phyloP scores from a whole-genome alignment of 2,329 filamentous ascomycete genomes.

The Achaetomium macrosporum region DNA sequence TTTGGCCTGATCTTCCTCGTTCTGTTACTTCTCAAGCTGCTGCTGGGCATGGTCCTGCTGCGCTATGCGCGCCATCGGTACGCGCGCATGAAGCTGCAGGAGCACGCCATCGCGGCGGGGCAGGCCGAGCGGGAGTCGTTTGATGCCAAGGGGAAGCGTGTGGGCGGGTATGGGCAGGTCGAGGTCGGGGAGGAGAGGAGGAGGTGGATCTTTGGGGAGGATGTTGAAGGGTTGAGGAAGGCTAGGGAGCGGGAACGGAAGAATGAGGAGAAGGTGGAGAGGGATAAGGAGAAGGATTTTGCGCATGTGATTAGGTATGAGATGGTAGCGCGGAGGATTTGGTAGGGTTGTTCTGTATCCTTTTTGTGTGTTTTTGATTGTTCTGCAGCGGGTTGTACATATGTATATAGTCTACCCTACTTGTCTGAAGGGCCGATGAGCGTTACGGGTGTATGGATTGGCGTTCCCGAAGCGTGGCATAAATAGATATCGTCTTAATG shows the following conservation, averaged over 20 bases:
- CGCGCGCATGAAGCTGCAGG: conserved; percentile 68
- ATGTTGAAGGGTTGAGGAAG: conserved; percentile 61
- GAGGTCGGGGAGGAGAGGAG: conserved; percentile 86
- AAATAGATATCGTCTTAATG: not conserved
- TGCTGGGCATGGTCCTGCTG: conserved; percentile 83
- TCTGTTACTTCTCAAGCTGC: conserved; percentile 74
- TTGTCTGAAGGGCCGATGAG: too few relatives aligned
- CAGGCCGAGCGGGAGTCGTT: conserved; percentile 49
- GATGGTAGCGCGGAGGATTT: conserved; percentile 96
- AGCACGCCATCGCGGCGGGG: conserved; percentile 45
- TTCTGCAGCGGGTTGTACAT: conserved; percentile 2
- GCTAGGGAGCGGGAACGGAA: conserved; percentile 59
- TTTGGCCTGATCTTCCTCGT: conserved; percentile 81
- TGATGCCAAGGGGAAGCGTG: conserved; percentile 65
- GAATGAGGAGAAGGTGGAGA: conserved; percentile 52
- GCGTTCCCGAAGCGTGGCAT: not conserved
- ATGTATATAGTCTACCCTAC: too few relatives aligned
- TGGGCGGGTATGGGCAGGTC: conserved; percentile 77
- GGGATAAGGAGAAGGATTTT: conserved; percentile 54
- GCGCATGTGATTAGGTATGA: conserved; percentile 74
- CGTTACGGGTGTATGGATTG: not conserved
- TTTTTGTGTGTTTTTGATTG: not conserved
- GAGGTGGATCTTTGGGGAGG: conserved; percentile 81
- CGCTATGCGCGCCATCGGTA: conserved; percentile 76
- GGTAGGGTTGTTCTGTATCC: conserved; percentile 46